These are phyloP conservation scores for Aspergillus hancockii DNA, from an alignment of 495 filamentous ascomycete species.

Conservation along the genomic window DNA sequence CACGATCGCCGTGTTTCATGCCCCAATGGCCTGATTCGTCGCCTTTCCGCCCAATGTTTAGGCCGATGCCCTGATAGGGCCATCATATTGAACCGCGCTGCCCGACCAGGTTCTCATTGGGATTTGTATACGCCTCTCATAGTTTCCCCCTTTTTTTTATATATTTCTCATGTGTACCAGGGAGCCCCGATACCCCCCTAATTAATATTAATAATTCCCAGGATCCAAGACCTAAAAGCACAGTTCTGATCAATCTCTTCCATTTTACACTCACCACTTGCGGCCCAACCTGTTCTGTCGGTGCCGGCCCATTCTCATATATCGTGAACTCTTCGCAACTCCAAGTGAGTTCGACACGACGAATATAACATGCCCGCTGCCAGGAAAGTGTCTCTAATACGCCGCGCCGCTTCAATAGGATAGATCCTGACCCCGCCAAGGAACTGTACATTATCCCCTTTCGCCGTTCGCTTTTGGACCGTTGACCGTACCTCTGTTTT, in stretches of 20 bases:
- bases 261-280: not conserved
- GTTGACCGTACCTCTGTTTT: not conserved
- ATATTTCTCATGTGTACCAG: conserved; percentile 8
- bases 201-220: conserved; percentile 10
- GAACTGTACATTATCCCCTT: not conserved
- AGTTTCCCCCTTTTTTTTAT: conserved; percentile 10
- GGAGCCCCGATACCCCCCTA: not conserved
- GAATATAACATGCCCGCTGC: conserved; percentile 24
- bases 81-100: conserved; percentile 23
- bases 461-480: conserved; percentile 6
- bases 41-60: conserved; percentile 25
- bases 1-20: conserved; percentile 22
- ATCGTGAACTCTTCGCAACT: conserved; percentile 14
- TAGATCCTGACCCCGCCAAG: conserved; percentile 7
- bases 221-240: not conserved
- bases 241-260: not conserved
- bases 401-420: conserved; percentile 22
- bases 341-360: conserved; percentile 22
- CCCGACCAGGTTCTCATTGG: conserved; percentile 24
- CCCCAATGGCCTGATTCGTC: conserved; percentile 23
- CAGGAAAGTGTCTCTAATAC: conserved; percentile 21
- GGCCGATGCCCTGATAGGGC: conserved; percentile 26
- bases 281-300: not conserved
- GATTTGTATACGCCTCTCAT: conserved; percentile 13
- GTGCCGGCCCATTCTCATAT: not conserved